phyloP scores from a whole-genome alignment of 495 filamentous ascomycete genomes.

The Massariosphaeria phaeospora region DNA sequence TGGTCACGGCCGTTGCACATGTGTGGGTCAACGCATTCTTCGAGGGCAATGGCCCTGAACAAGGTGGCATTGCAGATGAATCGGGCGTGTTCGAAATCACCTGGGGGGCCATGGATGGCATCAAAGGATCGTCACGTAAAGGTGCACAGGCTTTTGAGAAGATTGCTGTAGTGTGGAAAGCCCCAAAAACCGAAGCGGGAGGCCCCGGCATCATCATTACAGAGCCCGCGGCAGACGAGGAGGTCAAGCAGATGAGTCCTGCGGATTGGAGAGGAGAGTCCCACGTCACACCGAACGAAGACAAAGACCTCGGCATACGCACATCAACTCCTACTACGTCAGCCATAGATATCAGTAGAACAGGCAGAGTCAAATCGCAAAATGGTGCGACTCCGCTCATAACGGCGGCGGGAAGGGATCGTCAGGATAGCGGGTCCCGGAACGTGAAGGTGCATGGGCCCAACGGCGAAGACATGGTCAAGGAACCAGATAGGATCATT shows the following conservation, averaged over 20 bases:
- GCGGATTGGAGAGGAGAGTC: slow-evolving; percentile 64
- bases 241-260: slow-evolving; percentile 59
- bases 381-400: slow-evolving; percentile 14
- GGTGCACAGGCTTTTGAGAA: slow-evolving; percentile 76
- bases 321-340: slow-evolving; percentile 49
- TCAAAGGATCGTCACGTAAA: slow-evolving; percentile 75
- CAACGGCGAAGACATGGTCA: slow-evolving; percentile 22
- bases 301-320: slow-evolving; percentile 62
- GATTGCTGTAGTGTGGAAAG: slow-evolving; percentile 79
- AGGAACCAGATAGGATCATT: slow-evolving; percentile 2
- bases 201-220: slow-evolving; percentile 32
- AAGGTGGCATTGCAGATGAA: slow-evolving; percentile 50
- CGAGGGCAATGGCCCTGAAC: slow-evolving; percentile 70
- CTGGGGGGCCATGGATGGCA: slow-evolving; percentile 65
- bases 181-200: slow-evolving; percentile 34
- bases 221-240: slow-evolving; percentile 47
- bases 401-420: slow-evolving; percentile 14
- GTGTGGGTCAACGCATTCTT: slow-evolving; percentile 97
- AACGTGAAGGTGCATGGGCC: slow-evolving; percentile 34
- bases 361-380: slow-evolving; percentile 48
- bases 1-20: slow-evolving; percentile 89
- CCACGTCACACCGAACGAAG: slow-evolving; percentile 17
- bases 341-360: slow-evolving; percentile 61
- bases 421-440: slow-evolving; percentile 25
- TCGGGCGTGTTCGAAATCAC: slow-evolving; percentile 58